Conservation (phyloP, 192 early-diverging fungal species). For the Diversispora epigaea region DNA sequence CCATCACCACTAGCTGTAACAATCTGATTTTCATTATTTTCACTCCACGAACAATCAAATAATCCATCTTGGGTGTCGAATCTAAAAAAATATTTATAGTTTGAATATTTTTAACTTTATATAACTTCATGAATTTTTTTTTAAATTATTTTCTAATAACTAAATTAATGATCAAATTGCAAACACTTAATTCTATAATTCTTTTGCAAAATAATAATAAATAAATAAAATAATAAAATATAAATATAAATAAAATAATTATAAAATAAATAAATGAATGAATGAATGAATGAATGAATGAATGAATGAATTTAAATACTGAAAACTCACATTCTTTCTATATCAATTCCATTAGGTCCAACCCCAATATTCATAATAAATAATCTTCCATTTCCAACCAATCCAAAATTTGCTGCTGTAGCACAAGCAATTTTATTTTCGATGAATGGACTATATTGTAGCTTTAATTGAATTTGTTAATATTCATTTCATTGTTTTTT, state of each 20-base stretch:
- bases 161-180: too few species aligned
- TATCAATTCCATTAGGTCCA: conserved; percentile 46
- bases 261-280: too few species aligned
- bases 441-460: conserved; percentile 94
- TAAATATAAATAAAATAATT: too few species aligned
- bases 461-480: conserved; percentile 36
- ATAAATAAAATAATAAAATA: too few species aligned
- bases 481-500: not conserved
- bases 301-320: not conserved
- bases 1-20: conserved; percentile 92
- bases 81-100: conserved; percentile 40
- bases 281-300: not conserved
- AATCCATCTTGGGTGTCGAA: conserved; percentile 97
- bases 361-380: conserved; percentile 63
- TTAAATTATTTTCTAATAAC: too few species aligned
- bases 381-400: conserved; percentile 94
- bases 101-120: not conserved
- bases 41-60: conserved; percentile 95
- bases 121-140: too few species aligned
- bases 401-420: conserved; percentile 91
- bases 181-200: too few species aligned
- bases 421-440: conserved; percentile 85
- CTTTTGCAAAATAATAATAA: too few species aligned
- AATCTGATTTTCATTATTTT: conserved; percentile 92
- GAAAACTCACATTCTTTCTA: conserved; percentile 64